These are phyloP conservation scores for Inga oerstediana DNA, from an alignment of 306 rosid species.

Conservation along the genomic window DNA sequence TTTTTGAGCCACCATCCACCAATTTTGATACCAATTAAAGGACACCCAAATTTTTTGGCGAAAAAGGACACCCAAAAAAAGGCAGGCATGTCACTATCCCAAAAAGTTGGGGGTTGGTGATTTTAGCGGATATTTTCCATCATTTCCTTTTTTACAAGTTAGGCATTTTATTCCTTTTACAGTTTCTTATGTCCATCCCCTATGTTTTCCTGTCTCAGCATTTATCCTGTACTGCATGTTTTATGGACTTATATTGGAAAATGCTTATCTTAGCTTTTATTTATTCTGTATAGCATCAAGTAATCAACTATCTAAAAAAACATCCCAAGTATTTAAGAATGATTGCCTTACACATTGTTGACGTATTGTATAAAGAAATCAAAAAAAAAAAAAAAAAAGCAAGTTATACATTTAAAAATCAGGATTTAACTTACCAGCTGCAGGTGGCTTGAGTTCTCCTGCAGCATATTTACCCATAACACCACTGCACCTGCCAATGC, in stretches of 20 bases:
- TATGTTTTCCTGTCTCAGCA: neutral
- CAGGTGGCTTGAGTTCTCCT: conserved; percentile 95
- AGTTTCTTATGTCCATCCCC: neutral
- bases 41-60: neutral
- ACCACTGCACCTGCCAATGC: conserved; percentile 90
- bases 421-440: conserved; percentile 56
- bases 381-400: neutral
- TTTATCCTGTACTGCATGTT: neutral
- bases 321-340: neutral
- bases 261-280: neutral
- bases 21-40: neutral
- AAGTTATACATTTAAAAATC: neutral
- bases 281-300: neutral
- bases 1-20: neutral
- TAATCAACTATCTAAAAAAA: neutral
- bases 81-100: neutral
- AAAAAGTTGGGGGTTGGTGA: neutral
- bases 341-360: neutral
- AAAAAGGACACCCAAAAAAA: neutral
- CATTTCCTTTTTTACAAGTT: neutral
- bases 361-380: neutral
- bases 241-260: neutral
- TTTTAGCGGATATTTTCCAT: neutral
- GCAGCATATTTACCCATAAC: conserved; percentile 99
- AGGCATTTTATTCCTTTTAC: neutral